Evolutionary conservation across 768 basidiomycete species (phyloP), one percentile per base, ranked within the genome.

Genomic region (Pleurotus pulmonarius): DNA sequence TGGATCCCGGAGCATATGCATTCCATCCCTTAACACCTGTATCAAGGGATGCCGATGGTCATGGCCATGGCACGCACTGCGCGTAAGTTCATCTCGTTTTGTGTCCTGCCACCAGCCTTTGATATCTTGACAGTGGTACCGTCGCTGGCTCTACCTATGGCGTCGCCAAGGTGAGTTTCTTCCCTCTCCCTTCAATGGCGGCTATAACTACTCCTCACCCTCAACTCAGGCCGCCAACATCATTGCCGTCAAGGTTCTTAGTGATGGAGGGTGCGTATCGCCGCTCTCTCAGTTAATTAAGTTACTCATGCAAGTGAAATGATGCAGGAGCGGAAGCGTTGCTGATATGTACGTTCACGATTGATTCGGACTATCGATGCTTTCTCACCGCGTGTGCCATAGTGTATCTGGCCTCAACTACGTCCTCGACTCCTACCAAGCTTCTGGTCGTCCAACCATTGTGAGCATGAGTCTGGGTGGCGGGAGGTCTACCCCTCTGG

Each of bases 51-150:
- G 63, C 64, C 25, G 76, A 78, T 60, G 73, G 70, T 15, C 63
- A 73, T 59, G 75, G 75, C n/a, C 76, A 78, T 56, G 77, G 76
- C n/a, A 76, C 77, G 34, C 75, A 75, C 62, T 61, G 52, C 59
- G 69, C 73, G 69, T 73, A 57, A 55, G 71, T 63, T 1, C 5
- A 11, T 4, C 25, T 16, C 15, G 16, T 22, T 34, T 29, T 11
- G 6, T 20, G 13, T 11, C 15, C 8, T 41, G 16, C 44, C 12
- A 6, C 22, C 25, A 26, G 1, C 22, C 11, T 7, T 34, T 55
- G 22, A 58, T 20, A 22, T 16, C 8, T 47, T 26, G 15, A 13
- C 7, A 71, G 70, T 25, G 75, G 72, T 16, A 72, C 69, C 43
- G 69, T 64, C 4, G 74, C 64, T 12, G 74, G 75, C 4, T 64